These are phyloP conservation scores for Linnemannia hyalina DNA, from an alignment of 192 early-diverging fungal species.

Conservation along the genomic window DNA sequence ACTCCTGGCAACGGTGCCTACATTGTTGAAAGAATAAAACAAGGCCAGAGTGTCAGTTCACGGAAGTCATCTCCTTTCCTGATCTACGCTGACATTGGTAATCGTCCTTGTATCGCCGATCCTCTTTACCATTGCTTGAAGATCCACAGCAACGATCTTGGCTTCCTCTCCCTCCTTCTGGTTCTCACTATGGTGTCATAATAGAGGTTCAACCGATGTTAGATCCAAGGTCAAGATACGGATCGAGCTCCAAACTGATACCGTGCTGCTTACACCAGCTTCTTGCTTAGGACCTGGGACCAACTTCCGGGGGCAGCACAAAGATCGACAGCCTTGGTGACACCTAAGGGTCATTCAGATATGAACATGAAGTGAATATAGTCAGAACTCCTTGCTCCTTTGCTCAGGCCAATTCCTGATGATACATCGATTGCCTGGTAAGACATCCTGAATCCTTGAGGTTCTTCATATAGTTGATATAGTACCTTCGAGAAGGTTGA, in stretches of 20 bases:
- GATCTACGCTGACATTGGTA: neutral
- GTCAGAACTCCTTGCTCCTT: neutral
- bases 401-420: neutral
- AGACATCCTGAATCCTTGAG: neutral
- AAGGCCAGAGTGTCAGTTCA: neutral
- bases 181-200: slow-evolving; percentile 59
- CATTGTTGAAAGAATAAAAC: neutral
- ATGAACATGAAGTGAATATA: neutral
- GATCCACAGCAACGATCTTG: slow-evolving; percentile 94
- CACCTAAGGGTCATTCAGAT: slow-evolving; percentile 59
- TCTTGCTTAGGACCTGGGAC: slow-evolving; percentile 90
- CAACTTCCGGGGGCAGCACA: slow-evolving; percentile 98
- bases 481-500: slow-evolving; percentile 84
- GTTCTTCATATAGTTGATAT: neutral
- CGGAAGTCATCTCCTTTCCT: neutral
- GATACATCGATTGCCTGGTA: neutral
- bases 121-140: slow-evolving; percentile 94
- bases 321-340: slow-evolving; percentile 92
- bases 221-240: neutral
- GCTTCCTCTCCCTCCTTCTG: slow-evolving; percentile 66
- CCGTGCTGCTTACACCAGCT: slow-evolving; percentile 62
- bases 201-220: neutral
- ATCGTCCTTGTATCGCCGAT: slow-evolving; percentile 88
- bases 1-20: slow-evolving; percentile 93
- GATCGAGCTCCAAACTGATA: neutral